These are phyloP conservation scores for Zalerion maritima DNA, from an alignment of 495 filamentous ascomycete species.

Conservation along the genomic window DNA sequence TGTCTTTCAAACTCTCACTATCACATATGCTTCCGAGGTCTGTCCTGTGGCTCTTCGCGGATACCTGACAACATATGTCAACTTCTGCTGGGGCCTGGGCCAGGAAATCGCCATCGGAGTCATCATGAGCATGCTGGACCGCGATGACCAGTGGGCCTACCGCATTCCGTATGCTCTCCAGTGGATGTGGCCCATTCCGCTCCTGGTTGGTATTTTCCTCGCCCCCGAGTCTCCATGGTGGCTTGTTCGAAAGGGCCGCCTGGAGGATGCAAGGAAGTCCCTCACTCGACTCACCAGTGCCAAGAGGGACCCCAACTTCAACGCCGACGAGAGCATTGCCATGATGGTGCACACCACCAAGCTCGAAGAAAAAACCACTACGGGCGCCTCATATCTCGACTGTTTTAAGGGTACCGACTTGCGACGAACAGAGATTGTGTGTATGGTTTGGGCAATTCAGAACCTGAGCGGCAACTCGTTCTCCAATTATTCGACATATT, in stretches of 20 bases:
- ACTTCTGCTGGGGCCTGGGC: conserved; percentile 70
- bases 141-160: conserved; percentile 43
- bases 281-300: conserved; percentile 51
- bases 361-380: conserved; percentile 54
- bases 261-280: conserved; percentile 52
- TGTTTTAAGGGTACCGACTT: conserved; percentile 64
- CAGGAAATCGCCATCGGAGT: conserved; percentile 64
- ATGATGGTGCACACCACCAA: conserved; percentile 80
- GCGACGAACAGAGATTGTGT: conserved; percentile 64
- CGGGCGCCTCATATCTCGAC: conserved; percentile 54
- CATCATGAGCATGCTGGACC: conserved; percentile 46
- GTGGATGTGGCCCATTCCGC: conserved; percentile 75
- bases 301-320: conserved; percentile 43
- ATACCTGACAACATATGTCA: conserved; percentile 68
- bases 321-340: conserved; percentile 60
- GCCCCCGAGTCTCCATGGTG: conserved; percentile 75
- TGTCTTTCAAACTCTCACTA: conserved; percentile 64
- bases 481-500: conserved; percentile 65
- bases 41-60: conserved; percentile 57
- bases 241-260: conserved; percentile 56
- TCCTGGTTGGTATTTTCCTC: conserved; percentile 54
- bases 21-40: conserved; percentile 71
- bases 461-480: conserved; percentile 68
- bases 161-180: conserved; percentile 56
- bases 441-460: conserved; percentile 74